These are phyloP conservation scores for Microstegium vimineum DNA, from an alignment of 176 grass and related monocot genomes.

Conservation along the genomic window DNA sequence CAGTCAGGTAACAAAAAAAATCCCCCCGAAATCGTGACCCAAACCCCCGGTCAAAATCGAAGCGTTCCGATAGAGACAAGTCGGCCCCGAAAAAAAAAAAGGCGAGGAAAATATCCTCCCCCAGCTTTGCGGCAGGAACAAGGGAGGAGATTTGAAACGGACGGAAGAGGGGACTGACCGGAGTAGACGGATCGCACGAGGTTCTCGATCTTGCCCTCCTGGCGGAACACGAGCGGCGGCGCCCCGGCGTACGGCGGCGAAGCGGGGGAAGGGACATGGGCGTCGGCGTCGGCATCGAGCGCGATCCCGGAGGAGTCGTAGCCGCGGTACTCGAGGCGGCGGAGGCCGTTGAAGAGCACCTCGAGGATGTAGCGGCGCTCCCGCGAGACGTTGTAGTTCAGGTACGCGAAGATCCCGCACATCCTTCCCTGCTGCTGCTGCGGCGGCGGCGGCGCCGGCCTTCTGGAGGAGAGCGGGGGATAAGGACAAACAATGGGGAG, in stretches of 20 bases:
- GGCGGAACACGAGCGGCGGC: conserved; percentile 74
- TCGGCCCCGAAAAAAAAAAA: not conserved
- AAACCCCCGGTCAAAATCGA: conserved; percentile 2
- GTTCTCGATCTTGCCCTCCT: conserved; percentile 96
- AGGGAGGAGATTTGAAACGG: not conserved
- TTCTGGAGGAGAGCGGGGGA: not conserved
- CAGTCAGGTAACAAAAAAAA: not conserved
- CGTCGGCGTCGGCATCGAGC: conserved; percentile 33
- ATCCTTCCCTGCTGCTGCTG: too few relatives aligned
- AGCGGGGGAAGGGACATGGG: not conserved
- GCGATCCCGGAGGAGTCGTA: conserved; percentile 69
- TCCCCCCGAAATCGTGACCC: not conserved
- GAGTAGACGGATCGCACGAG: conserved; percentile 91
- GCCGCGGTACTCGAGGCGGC: conserved; percentile 80
- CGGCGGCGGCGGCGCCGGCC: too few relatives aligned
- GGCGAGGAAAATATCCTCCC: not conserved
- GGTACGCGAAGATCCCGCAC: conserved; percentile 56
- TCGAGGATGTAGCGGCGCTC: conserved; percentile 77
- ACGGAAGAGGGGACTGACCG: conserved; percentile 35
- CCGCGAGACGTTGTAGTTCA: conserved; percentile 68
- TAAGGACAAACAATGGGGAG: too few relatives aligned
- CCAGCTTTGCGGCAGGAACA: not conserved
- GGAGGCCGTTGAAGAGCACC: conserved; percentile 81
- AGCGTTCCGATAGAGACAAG: not conserved
- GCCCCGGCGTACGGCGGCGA: conserved; percentile 27